A percentile compares a stretch with the other conserved stretches of the same genome.
phyloP scores from a whole-genome alignment of 2,329 filamentous ascomycete species.

The Aureobasidium sp. region DNA sequence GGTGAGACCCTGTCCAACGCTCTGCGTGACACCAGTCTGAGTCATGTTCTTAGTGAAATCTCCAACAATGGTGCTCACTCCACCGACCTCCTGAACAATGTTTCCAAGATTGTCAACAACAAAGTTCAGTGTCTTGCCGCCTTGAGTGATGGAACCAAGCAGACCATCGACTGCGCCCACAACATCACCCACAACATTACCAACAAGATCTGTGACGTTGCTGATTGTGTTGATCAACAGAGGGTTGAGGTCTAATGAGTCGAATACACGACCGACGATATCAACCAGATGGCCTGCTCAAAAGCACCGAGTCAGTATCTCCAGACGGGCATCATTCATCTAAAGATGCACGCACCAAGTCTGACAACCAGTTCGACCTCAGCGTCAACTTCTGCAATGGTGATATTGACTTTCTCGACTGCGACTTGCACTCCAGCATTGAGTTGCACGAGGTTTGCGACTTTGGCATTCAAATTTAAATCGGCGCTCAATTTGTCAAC shows the following conservation, averaged over 20 bases:
- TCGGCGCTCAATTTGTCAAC: slow-evolving; percentile 54
- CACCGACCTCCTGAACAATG: slow-evolving; percentile 53
- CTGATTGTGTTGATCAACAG: slow-evolving; percentile 38
- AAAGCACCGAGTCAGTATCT: too few relatives aligned
- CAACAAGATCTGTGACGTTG: slow-evolving; percentile 37
- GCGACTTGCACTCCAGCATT: slow-evolving; percentile 45
- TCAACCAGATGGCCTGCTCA: slow-evolving; percentile 48
- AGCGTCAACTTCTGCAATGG: slow-evolving; percentile 54
- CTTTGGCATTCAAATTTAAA: slow-evolving; percentile 53
- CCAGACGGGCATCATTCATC: neutral
- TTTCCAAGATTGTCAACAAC: slow-evolving; percentile 55
- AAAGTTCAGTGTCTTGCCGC: slow-evolving; percentile 40
- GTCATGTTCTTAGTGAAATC: slow-evolving; percentile 56
- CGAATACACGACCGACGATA: slow-evolving; percentile 55
- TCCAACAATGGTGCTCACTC: slow-evolving; percentile 48
- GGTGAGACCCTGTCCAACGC: slow-evolving; percentile 33
- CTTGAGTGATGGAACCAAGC: slow-evolving; percentile 52
- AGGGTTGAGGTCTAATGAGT: slow-evolving; percentile 54
- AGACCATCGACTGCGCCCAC: slow-evolving; percentile 54
- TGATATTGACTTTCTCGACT: slow-evolving; percentile 51
- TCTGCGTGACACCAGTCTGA: slow-evolving; percentile 29
- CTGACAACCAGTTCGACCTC: slow-evolving; percentile 54
- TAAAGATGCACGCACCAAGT: slow-evolving; percentile 29
- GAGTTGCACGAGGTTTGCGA: slow-evolving; percentile 51
- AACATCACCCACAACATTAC: slow-evolving; percentile 33